Percentiles rank a stretch among this genome's conserved stretches.
These are phyloP conservation scores for Colletotrichum lindemuthianum DNA, from an alignment of 2,329 filamentous ascomycete genomes.

Conservation along the genomic window DNA sequence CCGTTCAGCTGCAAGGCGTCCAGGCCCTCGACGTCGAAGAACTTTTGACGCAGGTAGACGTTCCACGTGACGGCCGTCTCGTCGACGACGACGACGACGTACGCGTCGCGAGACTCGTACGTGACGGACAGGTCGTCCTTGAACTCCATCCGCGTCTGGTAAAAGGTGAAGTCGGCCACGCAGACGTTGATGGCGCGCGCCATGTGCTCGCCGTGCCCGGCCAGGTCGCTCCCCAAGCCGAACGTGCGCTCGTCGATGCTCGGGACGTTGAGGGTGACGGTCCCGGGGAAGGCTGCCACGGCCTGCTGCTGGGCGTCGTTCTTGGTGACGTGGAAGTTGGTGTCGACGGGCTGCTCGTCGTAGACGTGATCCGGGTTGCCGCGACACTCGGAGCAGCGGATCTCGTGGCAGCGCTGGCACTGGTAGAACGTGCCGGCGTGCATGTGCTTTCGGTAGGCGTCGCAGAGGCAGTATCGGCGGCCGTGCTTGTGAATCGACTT, in stretches of 20 bases:
- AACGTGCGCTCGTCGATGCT: neutral
- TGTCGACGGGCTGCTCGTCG: conserved; percentile 16
- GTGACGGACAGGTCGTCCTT: conserved; percentile 26
- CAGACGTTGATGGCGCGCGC: conserved; percentile 5
- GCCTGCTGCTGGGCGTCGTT: conserved; percentile 1
- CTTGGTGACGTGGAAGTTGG: neutral
- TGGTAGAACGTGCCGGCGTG: conserved; percentile 35
- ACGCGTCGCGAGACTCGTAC: conserved; percentile 25
- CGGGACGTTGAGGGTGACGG: no score
- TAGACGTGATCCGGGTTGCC: conserved; percentile 48
- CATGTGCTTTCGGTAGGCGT: conserved; percentile 44
- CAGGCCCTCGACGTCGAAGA: neutral
- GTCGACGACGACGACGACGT: conserved; percentile 28
- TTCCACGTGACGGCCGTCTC: conserved; percentile 29
- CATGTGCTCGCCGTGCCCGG: no score
- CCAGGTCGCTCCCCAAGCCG: neutral
- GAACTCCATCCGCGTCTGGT: conserved; percentile 19
- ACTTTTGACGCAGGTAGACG: conserved; percentile 25
- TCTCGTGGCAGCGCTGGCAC: conserved; percentile 47
- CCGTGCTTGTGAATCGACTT: conserved; percentile 28
- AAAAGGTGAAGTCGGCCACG: conserved; percentile 11
- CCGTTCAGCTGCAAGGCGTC: neutral
- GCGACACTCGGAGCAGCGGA: conserved; percentile 50
- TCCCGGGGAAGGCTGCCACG: conserved; percentile 7
- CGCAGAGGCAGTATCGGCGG: conserved; percentile 50